Conservation (phyloP, 23 red algal genomes). For the Pyropia yezoensis region DNA sequence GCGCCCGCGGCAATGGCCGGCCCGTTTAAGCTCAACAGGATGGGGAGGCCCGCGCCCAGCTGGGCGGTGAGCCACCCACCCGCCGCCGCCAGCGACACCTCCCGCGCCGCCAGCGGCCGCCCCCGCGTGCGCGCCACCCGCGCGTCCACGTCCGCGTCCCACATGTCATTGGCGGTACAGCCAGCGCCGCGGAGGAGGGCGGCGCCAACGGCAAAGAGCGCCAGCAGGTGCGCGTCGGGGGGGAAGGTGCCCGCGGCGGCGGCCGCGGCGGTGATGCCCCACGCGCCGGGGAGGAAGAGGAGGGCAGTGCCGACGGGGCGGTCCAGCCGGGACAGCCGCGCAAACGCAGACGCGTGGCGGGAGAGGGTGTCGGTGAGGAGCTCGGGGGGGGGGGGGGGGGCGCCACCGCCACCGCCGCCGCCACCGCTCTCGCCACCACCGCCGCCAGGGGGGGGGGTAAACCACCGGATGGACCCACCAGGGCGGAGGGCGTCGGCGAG, state of each 20-base stretch:
- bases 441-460: too few species aligned
- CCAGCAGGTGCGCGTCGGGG: slow-evolving; percentile 7
- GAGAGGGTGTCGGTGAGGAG: too few species aligned
- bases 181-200: slow-evolving; percentile 83
- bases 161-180: slow-evolving; percentile 93
- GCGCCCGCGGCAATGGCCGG: slow-evolving; percentile 27
- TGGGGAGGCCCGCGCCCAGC: slow-evolving; percentile 28
- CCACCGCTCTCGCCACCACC: too few species aligned
- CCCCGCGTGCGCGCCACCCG: slow-evolving; percentile 36
- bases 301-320: slow-evolving; percentile 74
- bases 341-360: slow-evolving; percentile 28
- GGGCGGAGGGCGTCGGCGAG: too few species aligned
- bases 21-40: slow-evolving; percentile 59
- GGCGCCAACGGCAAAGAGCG: slow-evolving; percentile 51
- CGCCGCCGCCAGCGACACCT: slow-evolving; percentile 24
- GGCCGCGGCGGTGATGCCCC: slow-evolving; percentile 44
- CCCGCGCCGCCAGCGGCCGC: slow-evolving; percentile 72
- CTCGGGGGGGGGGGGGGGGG: too few species aligned
- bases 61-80: slow-evolving; percentile 35
- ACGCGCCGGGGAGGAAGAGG: slow-evolving; percentile 62
- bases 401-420: too few species aligned
- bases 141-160: slow-evolving; percentile 77
- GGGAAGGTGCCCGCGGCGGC: slow-evolving; percentile 6
- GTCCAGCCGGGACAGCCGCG: slow-evolving; percentile 61
- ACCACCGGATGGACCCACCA: too few species aligned